Evolutionary conservation across 225 moss, liverwort and hornwort genomes (phyloP).

Genomic region (Asterella californica): DNA sequence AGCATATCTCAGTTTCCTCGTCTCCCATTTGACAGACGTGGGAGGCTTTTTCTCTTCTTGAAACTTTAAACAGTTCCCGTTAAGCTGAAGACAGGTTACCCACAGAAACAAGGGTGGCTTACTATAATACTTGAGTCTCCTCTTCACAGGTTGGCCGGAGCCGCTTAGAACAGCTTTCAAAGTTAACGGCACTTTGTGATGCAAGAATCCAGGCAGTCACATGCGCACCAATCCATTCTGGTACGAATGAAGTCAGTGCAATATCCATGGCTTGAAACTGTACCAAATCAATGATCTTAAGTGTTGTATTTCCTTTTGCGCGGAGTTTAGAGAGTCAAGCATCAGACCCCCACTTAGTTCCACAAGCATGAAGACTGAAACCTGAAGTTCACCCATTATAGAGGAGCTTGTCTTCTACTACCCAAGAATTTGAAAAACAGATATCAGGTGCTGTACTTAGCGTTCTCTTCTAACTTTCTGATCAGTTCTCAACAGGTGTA

Average conservation of each 20-base stretch:
- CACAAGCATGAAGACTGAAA: background rate
- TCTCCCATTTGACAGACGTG: background rate
- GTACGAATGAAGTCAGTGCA: constrained; percentile 25
- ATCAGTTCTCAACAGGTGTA: background rate
- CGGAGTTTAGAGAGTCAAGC: background rate
- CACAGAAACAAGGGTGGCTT: constrained; percentile 19
- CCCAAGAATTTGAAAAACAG: background rate
- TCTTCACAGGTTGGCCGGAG: constrained; percentile 30
- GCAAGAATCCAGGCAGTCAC: constrained; percentile 19
- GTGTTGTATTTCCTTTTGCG: background rate
- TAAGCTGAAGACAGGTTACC: background rate
- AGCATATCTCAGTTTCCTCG: background rate
- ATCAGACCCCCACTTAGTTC: background rate
- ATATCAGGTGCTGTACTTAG: background rate
- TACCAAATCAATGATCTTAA: background rate
- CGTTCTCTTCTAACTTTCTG: background rate
- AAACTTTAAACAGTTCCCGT: background rate
- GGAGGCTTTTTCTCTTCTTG: background rate
- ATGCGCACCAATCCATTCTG: constrained; percentile 29
- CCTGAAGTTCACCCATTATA: background rate
- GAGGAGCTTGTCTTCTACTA: background rate
- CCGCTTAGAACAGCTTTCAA: constrained; percentile 30
- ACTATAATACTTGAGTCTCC: constrained; percentile 44
- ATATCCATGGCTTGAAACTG: background rate
- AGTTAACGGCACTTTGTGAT: constrained; percentile 33